These are phyloP conservation scores for Plenodomus biglobosus DNA, from an alignment of 2,329 filamentous ascomycete genomes.

Conservation along the genomic window DNA sequence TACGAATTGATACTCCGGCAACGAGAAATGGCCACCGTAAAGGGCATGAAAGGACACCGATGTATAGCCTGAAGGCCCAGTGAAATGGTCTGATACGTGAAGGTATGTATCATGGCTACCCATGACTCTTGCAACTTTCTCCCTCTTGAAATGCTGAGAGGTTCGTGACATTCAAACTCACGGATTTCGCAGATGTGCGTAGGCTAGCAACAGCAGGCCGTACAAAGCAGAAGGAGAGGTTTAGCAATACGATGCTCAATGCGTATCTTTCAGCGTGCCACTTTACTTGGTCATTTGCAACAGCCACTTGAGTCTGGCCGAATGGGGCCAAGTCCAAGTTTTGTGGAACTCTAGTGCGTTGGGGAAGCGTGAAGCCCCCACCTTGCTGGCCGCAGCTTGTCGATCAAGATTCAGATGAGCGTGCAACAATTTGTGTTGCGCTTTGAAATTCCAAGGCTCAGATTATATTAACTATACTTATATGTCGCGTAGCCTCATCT, in stretches of 20 bases:
- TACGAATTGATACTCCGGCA: conserved; percentile 54
- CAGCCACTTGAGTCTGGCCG: background rate
- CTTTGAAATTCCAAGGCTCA: background rate
- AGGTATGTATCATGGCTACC: background rate
- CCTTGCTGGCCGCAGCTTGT: conserved; percentile 5
- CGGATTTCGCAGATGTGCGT: too few relatives aligned
- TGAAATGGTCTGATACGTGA: background rate
- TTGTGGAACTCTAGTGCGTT: background rate
- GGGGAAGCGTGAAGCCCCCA: conserved; percentile 12
- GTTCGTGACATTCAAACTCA: too few relatives aligned
- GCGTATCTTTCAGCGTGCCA: too few relatives aligned
- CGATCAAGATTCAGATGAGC: background rate
- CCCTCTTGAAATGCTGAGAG: too few relatives aligned
- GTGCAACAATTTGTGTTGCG: background rate
- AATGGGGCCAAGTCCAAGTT: background rate
- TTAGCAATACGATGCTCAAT: too few relatives aligned
- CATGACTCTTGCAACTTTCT: background rate
- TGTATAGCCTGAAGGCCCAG: background rate
- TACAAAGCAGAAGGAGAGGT: too few relatives aligned
- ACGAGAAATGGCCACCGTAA: conserved; percentile 46
- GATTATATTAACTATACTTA: too few relatives aligned
- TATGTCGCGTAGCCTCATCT: background rate
- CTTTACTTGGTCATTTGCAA: background rate
- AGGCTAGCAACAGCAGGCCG: too few relatives aligned
- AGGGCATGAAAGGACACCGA: conserved; percentile 45